Base-by-base conservation (phyloP, 163 green algal genomes). In the Trebouxia gelatinosa region DNA sequence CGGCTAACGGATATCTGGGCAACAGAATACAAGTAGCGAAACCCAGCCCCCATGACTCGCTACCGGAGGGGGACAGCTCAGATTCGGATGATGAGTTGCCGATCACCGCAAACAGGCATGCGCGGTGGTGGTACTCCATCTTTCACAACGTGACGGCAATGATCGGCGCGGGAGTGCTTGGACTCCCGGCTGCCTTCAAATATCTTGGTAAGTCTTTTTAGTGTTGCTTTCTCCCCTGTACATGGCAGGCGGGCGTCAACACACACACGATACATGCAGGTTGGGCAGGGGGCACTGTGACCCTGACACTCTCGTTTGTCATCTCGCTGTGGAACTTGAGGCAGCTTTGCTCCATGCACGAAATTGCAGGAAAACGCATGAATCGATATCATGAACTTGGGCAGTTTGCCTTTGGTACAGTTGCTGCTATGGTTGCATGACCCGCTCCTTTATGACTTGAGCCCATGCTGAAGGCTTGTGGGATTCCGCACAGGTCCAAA, bases 131-230 rank as follows among this genome's bases (percentile, higher is more conserved):
- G 34, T 79, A 68, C 29, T 79, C 67, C 17, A 75, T 75, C 16
- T 76, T 76, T 29, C 68, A 76, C 68, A 76, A 76, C 21, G 40
- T 76, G 28, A 80, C 75, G 13, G 75, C 75, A 6, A 82, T 88
- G 40, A 83, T 89, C 21, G 83, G 86, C 13, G 83, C 83, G 4
- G 85, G 85, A 19, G 81, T 89, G 5, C 78, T 91, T 16, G 81
- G 83, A 0, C 80, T 91, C 57, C 87, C 87, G 6, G 46, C 78
- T 28, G 80, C 87, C 11, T 72, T 80, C 26, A 70, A 43, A 29
- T 75, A 70, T 34, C 11, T 81, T 1, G 64, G 62, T 72, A 51
- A 46, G 32, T n/a, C n/a, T n/a, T n/a, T n/a, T n/a, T n/a, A n/a
- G n/a, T n/a, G n/a, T n/a, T n/a, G n/a, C n/a, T n/a, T n/a, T n/a